A percentile compares a stretch with the other conserved stretches of the same genome.
These are phyloP conservation scores for Trametes maxima DNA, from an alignment of 768 basidiomycete species.

Conservation along the genomic window DNA sequence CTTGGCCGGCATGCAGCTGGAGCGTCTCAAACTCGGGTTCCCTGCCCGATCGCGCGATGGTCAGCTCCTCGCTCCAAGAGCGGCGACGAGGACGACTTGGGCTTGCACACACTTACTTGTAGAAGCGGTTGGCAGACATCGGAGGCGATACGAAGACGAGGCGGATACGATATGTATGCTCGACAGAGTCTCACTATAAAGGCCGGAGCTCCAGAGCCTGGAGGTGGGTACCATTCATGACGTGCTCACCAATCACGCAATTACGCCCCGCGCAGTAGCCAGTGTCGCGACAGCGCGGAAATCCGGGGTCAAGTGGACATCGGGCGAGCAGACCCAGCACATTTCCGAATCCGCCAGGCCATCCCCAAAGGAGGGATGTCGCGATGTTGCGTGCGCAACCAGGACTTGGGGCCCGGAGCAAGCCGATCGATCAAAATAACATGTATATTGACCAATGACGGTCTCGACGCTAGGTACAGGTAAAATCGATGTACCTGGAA, in stretches of 20 bases:
- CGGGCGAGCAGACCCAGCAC: not conserved
- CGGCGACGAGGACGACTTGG: not conserved
- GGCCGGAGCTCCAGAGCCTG: not conserved
- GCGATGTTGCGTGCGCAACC: not conserved
- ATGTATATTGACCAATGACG: too few relatives aligned
- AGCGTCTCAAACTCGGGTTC: slow-evolving; percentile 77
- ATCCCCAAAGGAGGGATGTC: not conserved
- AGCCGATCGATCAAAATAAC: too few relatives aligned
- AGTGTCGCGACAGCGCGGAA: slow-evolving; percentile 14
- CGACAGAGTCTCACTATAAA: not conserved
- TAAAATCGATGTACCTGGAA: too few relatives aligned
- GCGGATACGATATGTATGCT: not conserved
- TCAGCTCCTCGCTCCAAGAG: too few relatives aligned
- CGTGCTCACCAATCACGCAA: slow-evolving; percentile 20
- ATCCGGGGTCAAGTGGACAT: slow-evolving; percentile 7
- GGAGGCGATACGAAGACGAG: not conserved
- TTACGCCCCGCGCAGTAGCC: not conserved
- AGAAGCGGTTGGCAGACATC: slow-evolving; percentile 18
- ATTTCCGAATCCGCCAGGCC: not conserved
- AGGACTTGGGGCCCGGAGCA: not conserved
- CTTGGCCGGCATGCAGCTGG: slow-evolving; percentile 78
- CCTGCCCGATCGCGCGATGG: slow-evolving; percentile 24
- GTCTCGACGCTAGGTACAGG: too few relatives aligned
- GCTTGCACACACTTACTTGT: slow-evolving; percentile 7
- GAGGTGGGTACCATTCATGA: slow-evolving; percentile 3